phyloP scores from a whole-genome alignment of 345 rosid genomes.

The Hypericum androsaemum region DNA sequence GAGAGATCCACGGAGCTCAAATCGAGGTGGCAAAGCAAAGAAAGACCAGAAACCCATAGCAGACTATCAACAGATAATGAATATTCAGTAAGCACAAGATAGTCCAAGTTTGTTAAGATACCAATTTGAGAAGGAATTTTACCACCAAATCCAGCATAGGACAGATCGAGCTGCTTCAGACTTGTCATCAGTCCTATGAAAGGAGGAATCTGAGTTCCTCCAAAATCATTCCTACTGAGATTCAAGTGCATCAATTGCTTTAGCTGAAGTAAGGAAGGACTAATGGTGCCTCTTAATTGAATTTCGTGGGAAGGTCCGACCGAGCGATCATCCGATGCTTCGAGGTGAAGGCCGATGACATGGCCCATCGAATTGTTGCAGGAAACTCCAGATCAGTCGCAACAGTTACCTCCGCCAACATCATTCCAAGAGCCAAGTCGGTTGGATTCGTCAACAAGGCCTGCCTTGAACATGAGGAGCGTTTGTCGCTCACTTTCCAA shows the following conservation, averaged over 20 bases:
- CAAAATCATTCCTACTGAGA: too few relatives aligned
- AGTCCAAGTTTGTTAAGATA: slow-evolving; percentile 10
- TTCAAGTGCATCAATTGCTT: slow-evolving; percentile 6
- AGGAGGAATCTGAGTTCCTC: too few relatives aligned
- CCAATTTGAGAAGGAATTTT: too few relatives aligned
- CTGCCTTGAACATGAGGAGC: slow-evolving; percentile 1
- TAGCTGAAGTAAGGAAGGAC: slow-evolving; percentile 2
- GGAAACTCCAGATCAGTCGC: too few relatives aligned
- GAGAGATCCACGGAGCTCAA: slow-evolving; percentile 6
- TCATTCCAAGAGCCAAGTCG: background rate
- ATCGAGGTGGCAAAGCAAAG: slow-evolving; percentile 7
- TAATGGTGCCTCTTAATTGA: background rate
- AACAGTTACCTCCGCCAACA: too few relatives aligned
- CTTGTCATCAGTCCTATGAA: slow-evolving; percentile 19
- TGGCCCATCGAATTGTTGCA: too few relatives aligned
- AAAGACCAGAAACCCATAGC: slow-evolving; percentile 3
- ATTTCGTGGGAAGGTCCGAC: background rate
- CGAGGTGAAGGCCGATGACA: background rate
- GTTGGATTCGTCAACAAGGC: background rate
- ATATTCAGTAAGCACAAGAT: slow-evolving; percentile 8
- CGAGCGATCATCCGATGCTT: background rate
- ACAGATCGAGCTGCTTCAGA: slow-evolving; percentile 31
- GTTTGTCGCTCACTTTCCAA: background rate
- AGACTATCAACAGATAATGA: background rate
- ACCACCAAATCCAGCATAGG: too few relatives aligned